phyloP scores from a whole-genome alignment of 2,329 filamentous ascomycete species.

The Remersonia thermophila region DNA sequence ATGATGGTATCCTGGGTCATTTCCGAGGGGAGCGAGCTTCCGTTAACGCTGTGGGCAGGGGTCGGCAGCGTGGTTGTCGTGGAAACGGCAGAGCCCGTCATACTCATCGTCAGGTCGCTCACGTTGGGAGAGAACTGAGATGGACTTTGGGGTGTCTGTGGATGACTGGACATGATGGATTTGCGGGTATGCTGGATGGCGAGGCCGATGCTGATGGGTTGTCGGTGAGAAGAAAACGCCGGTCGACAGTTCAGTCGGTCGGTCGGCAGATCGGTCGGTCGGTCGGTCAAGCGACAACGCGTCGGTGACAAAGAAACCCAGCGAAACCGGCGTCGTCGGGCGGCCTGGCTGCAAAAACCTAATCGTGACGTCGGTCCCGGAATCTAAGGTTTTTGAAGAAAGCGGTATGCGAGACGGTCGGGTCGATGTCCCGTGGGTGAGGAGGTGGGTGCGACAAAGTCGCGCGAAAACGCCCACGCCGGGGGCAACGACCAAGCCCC shows the following conservation, averaged over 20 bases:
- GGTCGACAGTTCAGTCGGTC: neutral
- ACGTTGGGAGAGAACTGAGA: slow-evolving; percentile 47
- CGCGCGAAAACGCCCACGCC: slow-evolving; percentile 17
- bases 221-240: slow-evolving; percentile 6
- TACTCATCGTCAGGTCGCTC: slow-evolving; percentile 38
- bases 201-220: slow-evolving; percentile 18
- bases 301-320: too few species aligned
- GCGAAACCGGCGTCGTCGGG: too few species aligned
- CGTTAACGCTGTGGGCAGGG: slow-evolving; percentile 51
- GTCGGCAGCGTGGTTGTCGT: slow-evolving; percentile 45
- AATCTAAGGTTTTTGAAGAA: too few species aligned
- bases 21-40: slow-evolving; percentile 35
- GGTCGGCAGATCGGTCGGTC: neutral
- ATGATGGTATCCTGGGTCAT: slow-evolving; percentile 30
- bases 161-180: slow-evolving; percentile 52
- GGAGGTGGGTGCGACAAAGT: slow-evolving; percentile 14
- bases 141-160: slow-evolving; percentile 55
- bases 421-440: slow-evolving; percentile 11
- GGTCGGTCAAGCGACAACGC: too few species aligned
- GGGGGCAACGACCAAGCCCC: slow-evolving; percentile 13
- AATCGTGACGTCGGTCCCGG: too few species aligned
- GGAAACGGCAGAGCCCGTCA: slow-evolving; percentile 39
- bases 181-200: slow-evolving; percentile 7
- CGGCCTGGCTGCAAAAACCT: too few species aligned
- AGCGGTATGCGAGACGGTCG: slow-evolving; percentile 5